Conservation (phyloP, 106 monocot species). For the Dioscorea zingiberensis region DNA sequence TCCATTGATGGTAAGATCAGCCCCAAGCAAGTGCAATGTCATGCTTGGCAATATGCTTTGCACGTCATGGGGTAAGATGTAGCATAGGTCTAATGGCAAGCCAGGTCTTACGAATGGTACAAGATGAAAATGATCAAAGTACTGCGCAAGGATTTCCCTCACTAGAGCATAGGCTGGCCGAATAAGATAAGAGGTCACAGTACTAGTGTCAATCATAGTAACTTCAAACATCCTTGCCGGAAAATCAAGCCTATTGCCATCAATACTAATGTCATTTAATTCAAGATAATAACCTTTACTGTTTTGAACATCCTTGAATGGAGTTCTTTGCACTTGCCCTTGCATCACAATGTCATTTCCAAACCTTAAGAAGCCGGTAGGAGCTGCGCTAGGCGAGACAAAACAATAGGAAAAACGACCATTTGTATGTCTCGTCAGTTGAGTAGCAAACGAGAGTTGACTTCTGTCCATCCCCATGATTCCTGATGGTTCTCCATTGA, state of each 20-base stretch:
- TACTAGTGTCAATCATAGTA: too few relatives aligned
- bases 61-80: too few relatives aligned
- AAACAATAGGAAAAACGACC: neutral
- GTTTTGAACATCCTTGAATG: neutral
- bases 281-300: neutral
- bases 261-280: neutral
- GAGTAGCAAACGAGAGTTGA: neutral
- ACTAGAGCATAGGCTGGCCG: too few relatives aligned
- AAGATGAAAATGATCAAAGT: too few relatives aligned
- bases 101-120: too few relatives aligned
- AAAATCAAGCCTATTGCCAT: neutral
- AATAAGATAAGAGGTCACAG: too few relatives aligned
- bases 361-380: neutral
- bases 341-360: neutral
- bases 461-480: neutral
- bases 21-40: neutral
- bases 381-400: neutral
- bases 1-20: neutral
- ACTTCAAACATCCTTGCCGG: neutral
- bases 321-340: neutral
- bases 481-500: neutral
- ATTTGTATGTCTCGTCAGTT: neutral
- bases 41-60: neutral
- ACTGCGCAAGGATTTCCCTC: too few relatives aligned
- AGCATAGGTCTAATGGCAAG: too few relatives aligned